Evolutionary conservation across 2,329 filamentous ascomycete species (phyloP).

Genomic region (Macrophomina phaseolina): DNA sequence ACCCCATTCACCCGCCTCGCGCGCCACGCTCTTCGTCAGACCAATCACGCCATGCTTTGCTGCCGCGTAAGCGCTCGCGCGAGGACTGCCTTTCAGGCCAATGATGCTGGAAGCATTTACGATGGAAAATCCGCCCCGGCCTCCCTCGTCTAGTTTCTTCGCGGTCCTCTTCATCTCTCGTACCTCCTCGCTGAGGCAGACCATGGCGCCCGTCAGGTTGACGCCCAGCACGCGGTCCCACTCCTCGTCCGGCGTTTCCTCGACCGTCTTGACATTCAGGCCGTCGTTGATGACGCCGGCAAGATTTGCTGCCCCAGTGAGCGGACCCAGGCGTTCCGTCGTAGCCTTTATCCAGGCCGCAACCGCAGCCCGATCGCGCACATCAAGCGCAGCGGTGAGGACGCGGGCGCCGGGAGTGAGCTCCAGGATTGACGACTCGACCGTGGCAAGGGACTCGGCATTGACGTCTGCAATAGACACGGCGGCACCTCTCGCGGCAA

Average conservation of each 20-base stretch:
- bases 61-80: constrained; percentile 44
- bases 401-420: constrained; percentile 32
- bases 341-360: constrained; percentile 57
- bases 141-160: constrained; percentile 31
- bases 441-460: constrained; percentile 36
- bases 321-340: constrained; percentile 57
- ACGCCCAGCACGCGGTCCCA: constrained; percentile 48
- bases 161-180: constrained; percentile 45
- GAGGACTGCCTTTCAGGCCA: constrained; percentile 52
- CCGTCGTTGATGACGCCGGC: constrained; percentile 49
- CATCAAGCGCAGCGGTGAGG: constrained; percentile 53
- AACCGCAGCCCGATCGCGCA: constrained; percentile 55
- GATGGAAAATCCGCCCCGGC: constrained; percentile 33
- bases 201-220: constrained; percentile 47
- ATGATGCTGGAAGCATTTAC: constrained; percentile 59
- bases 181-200: constrained; percentile 47
- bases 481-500: constrained; percentile 30
- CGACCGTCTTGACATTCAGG: constrained; percentile 32
- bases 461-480: constrained; percentile 41
- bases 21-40: constrained; percentile 47
- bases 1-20: constrained; percentile 45
- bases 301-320: constrained; percentile 63
- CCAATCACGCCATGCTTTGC: constrained; percentile 51
- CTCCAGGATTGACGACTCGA: constrained; percentile 37
- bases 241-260: constrained; percentile 45